These are phyloP conservation scores for Senna siamea DNA, from an alignment of 306 rosid species.

Conservation along the genomic window DNA sequence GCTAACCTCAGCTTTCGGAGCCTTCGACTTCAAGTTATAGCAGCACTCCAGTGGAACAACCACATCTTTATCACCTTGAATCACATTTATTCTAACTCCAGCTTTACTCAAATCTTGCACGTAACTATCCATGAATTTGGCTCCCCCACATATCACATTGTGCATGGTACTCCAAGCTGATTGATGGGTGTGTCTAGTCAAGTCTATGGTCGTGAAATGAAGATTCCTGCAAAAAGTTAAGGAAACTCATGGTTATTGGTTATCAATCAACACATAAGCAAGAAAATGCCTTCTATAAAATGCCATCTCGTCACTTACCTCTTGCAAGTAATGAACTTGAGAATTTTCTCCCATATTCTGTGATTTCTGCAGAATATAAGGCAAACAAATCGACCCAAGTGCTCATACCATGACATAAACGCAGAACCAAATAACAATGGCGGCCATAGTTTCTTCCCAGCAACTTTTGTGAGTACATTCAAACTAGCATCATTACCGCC, in stretches of 20 bases:
- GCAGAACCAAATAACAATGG: conserved; percentile 58
- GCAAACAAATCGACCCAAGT: conserved; percentile 72
- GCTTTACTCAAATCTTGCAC: conserved; percentile 49
- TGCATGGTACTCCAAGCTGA: conserved; percentile 85
- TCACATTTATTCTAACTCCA: conserved; percentile 55
- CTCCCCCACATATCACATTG: conserved; percentile 66
- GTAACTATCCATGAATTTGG: conserved; percentile 44
- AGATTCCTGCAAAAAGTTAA: conserved; percentile 41
- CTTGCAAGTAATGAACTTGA: conserved; percentile 51
- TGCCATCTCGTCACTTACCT: conserved; percentile 45
- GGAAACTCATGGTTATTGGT: background rate
- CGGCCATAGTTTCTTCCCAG: conserved; percentile 61
- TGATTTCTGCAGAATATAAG: conserved; percentile 74
- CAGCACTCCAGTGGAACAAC: conserved; percentile 64
- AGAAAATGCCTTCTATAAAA: no score
- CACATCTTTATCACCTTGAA: conserved; percentile 69
- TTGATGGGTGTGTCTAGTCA: conserved; percentile 83
- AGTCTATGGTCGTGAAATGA: conserved; percentile 52
- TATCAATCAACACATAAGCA: background rate
- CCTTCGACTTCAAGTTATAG: conserved; percentile 51
- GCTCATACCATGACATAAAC: conserved; percentile 75
- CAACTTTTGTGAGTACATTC: conserved; percentile 47
- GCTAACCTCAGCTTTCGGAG: conserved; percentile 57
- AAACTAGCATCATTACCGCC: conserved; percentile 52
- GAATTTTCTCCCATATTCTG: conserved; percentile 65